These are phyloP conservation scores for Vicia sativa DNA, from an alignment of 306 rosid species.

Conservation along the genomic window DNA sequence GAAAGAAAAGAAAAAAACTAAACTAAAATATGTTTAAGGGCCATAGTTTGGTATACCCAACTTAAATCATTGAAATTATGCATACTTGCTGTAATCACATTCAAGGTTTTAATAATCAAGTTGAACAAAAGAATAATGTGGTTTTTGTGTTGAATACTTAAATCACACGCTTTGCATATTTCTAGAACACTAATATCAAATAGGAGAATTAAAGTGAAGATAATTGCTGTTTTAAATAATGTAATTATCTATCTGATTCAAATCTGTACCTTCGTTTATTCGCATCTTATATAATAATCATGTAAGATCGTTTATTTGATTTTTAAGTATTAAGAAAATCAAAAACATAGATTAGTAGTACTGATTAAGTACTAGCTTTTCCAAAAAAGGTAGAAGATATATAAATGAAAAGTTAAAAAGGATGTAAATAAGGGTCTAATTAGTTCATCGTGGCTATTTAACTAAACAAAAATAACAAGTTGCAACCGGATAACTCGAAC, in stretches of 20 bases:
- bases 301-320: slow-evolving; percentile 31
- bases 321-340: background rate
- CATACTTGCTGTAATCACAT: slow-evolving; percentile 51
- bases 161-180: slow-evolving; percentile 46
- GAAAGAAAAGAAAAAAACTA: slow-evolving; percentile 2
- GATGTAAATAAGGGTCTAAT: background rate
- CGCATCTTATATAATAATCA: slow-evolving; percentile 26
- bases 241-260: slow-evolving; percentile 15
- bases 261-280: slow-evolving; percentile 25
- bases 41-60: slow-evolving; percentile 52
- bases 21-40: slow-evolving; percentile 29
- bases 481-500: background rate
- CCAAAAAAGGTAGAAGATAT: slow-evolving; percentile 20
- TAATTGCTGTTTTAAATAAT: slow-evolving; percentile 28
- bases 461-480: background rate
- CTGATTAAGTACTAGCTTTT: slow-evolving; percentile 21
- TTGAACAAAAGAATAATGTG: slow-evolving; percentile 35
- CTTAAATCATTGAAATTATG: slow-evolving; percentile 37
- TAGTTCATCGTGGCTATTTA: background rate
- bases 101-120: slow-evolving; percentile 15
- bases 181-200: slow-evolving; percentile 38
- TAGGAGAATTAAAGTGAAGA: slow-evolving; percentile 5
- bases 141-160: slow-evolving; percentile 32
- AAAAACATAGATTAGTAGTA: background rate
- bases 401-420: slow-evolving; percentile 25